A percentile compares a stretch with the other conserved stretches of the same genome.
Evolutionary conservation across 2,329 filamentous ascomycete species (phyloP).

Genomic region (Escovopsis sp.): DNA sequence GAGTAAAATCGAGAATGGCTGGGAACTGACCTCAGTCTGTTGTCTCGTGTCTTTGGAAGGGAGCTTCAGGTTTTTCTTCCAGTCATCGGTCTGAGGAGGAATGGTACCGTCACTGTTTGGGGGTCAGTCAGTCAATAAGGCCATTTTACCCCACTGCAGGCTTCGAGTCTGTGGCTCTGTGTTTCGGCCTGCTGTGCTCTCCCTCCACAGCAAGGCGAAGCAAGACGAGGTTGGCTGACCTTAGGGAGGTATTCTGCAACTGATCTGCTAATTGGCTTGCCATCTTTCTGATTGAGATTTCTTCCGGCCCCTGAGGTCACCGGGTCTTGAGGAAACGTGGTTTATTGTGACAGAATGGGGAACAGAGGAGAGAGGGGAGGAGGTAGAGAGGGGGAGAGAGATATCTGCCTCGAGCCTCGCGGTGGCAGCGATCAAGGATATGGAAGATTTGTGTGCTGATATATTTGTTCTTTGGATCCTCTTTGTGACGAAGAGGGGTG

Average conservation of each 20-base stretch:
- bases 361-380: background rate
- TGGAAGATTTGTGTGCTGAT: background rate
- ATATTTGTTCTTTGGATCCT: constrained; percentile 1
- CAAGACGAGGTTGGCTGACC: constrained; percentile 17
- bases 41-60: constrained; percentile 62
- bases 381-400: too few relatives aligned
- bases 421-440: background rate
- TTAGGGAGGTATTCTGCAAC: constrained; percentile 27
- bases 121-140: constrained; percentile 17
- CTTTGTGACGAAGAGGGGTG: background rate
- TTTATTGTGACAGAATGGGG: constrained; percentile 11
- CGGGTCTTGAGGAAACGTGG: constrained; percentile 8
- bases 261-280: constrained; percentile 31
- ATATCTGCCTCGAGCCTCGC: too few relatives aligned
- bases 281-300: constrained; percentile 20
- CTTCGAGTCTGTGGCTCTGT: background rate
- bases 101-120: constrained; percentile 25
- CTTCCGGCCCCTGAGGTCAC: constrained; percentile 13
- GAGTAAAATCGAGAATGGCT: background rate
- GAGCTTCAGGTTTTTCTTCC: constrained; percentile 59
- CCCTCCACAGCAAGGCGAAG: background rate
- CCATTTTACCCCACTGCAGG: constrained; percentile 3
- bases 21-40: constrained; percentile 55
- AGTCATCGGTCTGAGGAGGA: constrained; percentile 40
- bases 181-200: constrained; percentile 1